These are phyloP conservation scores for Xylaria telfairii DNA, from an alignment of 495 filamentous ascomycete genomes.

Conservation along the genomic window DNA sequence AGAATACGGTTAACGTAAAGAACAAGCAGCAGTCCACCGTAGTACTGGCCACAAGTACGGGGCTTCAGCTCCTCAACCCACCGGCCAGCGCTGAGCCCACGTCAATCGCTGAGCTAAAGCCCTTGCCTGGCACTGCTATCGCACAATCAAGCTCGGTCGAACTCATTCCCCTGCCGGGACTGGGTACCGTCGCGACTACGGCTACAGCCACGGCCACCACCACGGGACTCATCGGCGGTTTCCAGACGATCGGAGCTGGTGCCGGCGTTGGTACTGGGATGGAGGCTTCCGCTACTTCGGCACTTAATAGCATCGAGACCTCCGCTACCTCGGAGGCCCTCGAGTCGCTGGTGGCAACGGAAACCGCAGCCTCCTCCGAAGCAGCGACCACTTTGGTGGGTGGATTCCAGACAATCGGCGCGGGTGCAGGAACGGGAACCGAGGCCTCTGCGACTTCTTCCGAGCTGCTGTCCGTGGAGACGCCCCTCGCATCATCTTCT, in stretches of 20 bases:
- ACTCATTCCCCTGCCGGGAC: conserved; percentile 13
- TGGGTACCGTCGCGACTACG: background rate
- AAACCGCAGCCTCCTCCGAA: background rate
- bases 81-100: background rate
- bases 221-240: conserved; percentile 28
- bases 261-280: background rate
- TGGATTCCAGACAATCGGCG: conserved; percentile 16
- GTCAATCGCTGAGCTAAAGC: conserved; percentile 21
- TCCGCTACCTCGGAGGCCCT: background rate
- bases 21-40: background rate
- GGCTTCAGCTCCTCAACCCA: conserved; percentile 2
- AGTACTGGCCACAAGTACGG: background rate
- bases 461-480: conserved; percentile 14
- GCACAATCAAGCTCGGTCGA: conserved; percentile 29
- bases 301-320: background rate
- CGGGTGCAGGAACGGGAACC: background rate
- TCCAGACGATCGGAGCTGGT: background rate
- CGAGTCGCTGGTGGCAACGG: conserved; percentile 1
- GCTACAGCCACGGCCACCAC: background rate
- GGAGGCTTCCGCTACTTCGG: conserved; percentile 1
- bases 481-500: conserved; percentile 13
- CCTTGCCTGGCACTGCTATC: conserved; percentile 1
- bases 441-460: conserved; percentile 16
- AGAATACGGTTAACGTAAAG: background rate
- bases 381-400: background rate